These are phyloP conservation scores for Cucumis cinereus DNA, from an alignment of 306 rosid species.

Conservation along the genomic window DNA sequence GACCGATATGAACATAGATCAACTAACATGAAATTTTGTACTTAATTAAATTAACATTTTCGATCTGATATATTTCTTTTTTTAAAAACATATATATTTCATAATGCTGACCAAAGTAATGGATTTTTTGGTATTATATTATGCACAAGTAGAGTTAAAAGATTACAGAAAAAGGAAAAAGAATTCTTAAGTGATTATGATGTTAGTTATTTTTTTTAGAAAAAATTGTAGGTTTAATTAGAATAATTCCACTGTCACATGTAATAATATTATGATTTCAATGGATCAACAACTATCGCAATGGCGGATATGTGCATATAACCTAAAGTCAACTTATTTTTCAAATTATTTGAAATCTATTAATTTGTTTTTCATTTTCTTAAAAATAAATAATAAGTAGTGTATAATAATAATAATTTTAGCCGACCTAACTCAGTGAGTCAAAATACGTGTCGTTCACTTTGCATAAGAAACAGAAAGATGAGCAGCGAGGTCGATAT, in stretches of 20 bases:
- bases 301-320: conserved; percentile 4
- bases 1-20: no score
- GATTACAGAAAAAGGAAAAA: background rate
- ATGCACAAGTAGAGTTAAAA: background rate
- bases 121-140: background rate
- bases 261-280: background rate
- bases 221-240: background rate
- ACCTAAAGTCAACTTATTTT: conserved; percentile 2
- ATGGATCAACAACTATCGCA: background rate
- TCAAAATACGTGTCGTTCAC: conserved; percentile 4
- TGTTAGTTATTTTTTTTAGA: background rate
- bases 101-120: background rate
- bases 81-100: background rate
- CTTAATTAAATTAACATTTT: no score
- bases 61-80: no score
- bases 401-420: background rate
- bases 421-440: conserved; percentile 3
- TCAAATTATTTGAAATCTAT: background rate
- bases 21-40: no score
- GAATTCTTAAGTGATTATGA: background rate
- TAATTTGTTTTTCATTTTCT: background rate
- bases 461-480: background rate
- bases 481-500: background rate
- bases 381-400: background rate
- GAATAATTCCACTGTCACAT: background rate